Conservation (phyloP, 495 filamentous ascomycete genomes). For the Penicillium alfredii region DNA sequence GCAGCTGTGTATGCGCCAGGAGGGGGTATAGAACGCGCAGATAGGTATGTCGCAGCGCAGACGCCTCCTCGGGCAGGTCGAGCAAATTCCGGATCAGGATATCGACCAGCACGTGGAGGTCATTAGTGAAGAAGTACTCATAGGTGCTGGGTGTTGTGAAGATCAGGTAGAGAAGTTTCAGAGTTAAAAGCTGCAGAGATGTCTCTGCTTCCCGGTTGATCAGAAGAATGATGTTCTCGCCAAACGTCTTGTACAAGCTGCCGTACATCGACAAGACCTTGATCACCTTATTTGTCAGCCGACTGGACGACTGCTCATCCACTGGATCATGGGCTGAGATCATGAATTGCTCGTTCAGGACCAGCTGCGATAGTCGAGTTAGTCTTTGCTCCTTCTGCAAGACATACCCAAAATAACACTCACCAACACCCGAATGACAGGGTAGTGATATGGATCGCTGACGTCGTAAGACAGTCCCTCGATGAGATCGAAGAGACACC, state of each 20-base stretch:
- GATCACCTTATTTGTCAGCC: constrained; percentile 88
- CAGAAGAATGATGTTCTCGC: constrained; percentile 93
- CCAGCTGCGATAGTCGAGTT: constrained; percentile 53
- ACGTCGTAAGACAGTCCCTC: constrained; percentile 84
- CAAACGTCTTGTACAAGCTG: constrained; percentile 82
- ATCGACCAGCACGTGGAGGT: constrained; percentile 88
- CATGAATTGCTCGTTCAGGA: constrained; percentile 98
- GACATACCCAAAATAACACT: constrained; percentile 19
- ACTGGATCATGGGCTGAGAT: constrained; percentile 56
- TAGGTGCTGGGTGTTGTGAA: constrained; percentile 87
- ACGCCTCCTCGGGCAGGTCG: constrained; percentile 77
- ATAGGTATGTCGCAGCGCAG: constrained; percentile 88
- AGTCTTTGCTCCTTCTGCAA: no score
- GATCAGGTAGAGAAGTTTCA: constrained; percentile 90
- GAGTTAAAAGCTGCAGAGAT: constrained; percentile 83
- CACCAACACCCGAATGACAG: constrained; percentile 88
- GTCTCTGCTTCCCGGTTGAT: constrained; percentile 92
- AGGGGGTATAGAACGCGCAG: constrained; percentile 91
- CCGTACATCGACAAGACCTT: constrained; percentile 80
- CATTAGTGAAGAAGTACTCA: constrained; percentile 98
- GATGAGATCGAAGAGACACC: constrained; percentile 79
- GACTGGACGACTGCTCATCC: constrained; percentile 31
- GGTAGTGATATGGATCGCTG: constrained; percentile 94
- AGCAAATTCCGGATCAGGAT: constrained; percentile 94
- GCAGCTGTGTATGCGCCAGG: constrained; percentile 84